Conservation (phyloP, 805 yeast species). For the Barnettozyma botsteinii region DNA sequence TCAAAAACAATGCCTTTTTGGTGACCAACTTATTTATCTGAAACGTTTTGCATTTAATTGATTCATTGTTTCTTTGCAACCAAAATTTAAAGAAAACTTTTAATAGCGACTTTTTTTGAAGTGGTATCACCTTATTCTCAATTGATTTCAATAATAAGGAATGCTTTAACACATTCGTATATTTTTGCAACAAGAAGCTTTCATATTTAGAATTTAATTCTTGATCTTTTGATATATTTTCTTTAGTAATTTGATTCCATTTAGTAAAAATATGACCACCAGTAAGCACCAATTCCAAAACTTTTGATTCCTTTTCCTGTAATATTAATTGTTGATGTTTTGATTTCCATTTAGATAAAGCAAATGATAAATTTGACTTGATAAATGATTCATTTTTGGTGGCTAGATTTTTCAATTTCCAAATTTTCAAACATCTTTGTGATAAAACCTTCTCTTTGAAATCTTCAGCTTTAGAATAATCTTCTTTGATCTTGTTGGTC, state of each 20-base stretch:
- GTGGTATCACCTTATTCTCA: slow-evolving; percentile 7
- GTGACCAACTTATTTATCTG: not conserved
- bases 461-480: not conserved
- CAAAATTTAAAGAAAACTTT: slow-evolving; percentile 15
- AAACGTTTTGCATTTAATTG: not conserved
- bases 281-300: slow-evolving; percentile 17
- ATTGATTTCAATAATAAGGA: slow-evolving; percentile 3
- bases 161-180: slow-evolving; percentile 9
- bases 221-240: not conserved
- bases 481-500: slow-evolving; percentile 7
- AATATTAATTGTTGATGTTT: not conserved
- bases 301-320: slow-evolving; percentile 12
- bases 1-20: not conserved
- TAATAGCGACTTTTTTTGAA: slow-evolving; percentile 10
- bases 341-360: slow-evolving; percentile 11
- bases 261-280: slow-evolving; percentile 23
- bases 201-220: not conserved
- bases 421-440: not conserved
- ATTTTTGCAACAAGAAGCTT: not conserved
- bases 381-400: too few species aligned
- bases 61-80: slow-evolving; percentile 5
- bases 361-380: not conserved
- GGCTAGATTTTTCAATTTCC: not conserved
- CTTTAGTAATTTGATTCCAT: slow-evolving; percentile 15
- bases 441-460: not conserved